Evolutionary conservation across 2,329 filamentous ascomycete genomes (phyloP).

Genomic region (Cercospora brassicicola): DNA sequence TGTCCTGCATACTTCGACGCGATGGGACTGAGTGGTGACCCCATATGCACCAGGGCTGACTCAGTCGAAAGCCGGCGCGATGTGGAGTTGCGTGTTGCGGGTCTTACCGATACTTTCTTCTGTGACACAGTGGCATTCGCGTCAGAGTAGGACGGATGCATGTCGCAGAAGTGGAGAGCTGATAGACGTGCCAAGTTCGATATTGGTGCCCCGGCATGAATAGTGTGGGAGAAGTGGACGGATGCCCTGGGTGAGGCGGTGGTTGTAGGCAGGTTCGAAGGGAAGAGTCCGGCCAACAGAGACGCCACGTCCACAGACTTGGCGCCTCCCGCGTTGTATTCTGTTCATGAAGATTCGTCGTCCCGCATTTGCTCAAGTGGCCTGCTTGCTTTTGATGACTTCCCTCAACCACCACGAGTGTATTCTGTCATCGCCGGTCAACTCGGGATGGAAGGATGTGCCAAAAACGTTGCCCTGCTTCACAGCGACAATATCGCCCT

Average conservation of each 20-base stretch:
- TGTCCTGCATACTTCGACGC: no score
- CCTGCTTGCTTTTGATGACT: slow-evolving; percentile 46
- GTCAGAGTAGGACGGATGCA: neutral
- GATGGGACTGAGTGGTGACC: neutral
- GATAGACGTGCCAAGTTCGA: no score
- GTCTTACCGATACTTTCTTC: neutral
- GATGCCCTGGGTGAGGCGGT: neutral
- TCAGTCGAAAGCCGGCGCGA: neutral
- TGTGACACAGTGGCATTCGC: neutral
- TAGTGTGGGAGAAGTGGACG: neutral
- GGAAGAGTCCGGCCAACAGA: neutral
- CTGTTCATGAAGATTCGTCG: neutral
- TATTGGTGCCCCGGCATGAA: neutral
- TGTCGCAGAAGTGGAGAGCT: neutral
- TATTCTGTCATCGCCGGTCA: slow-evolving; percentile 84
- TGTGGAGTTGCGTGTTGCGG: neutral
- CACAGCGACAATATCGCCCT: slow-evolving; percentile 82
- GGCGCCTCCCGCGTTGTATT: neutral
- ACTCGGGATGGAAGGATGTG: slow-evolving; percentile 92
- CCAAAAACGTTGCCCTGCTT: slow-evolving; percentile 88
- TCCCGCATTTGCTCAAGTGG: neutral
- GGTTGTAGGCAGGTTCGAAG: neutral
- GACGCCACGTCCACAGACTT: neutral
- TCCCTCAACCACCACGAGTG: slow-evolving; percentile 90
- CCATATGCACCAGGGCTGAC: neutral